Conservation (phyloP, 2,329 filamentous ascomycete genomes). For the Apiospora saccharicola region DNA sequence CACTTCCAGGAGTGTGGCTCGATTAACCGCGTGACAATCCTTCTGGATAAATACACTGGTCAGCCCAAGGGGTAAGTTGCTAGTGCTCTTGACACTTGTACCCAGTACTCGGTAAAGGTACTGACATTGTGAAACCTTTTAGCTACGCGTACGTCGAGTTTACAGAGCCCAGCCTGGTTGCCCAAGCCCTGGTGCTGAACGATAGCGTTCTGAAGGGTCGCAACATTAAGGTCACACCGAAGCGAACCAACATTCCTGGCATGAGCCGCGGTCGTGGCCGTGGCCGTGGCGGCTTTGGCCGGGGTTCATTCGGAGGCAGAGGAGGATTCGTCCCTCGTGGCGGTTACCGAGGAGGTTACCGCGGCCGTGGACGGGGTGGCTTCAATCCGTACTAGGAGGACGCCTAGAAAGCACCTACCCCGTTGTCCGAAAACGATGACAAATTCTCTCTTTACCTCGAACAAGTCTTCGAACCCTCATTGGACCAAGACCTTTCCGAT, state of each 20-base stretch:
- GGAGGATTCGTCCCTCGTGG: conserved; percentile 59
- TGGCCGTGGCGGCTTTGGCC: conserved; percentile 49
- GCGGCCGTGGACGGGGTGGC: conserved; percentile 64
- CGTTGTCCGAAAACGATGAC: conserved; percentile 11
- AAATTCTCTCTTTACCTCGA: not conserved
- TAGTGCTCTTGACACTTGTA: not conserved
- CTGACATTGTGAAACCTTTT: conserved; percentile 29
- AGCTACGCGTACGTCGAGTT: conserved; percentile 99
- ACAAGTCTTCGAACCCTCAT: not conserved
- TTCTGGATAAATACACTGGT: conserved; percentile 97
- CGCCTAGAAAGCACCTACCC: conserved; percentile 22
- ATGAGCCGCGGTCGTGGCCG: conserved; percentile 82
- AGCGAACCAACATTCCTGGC: conserved; percentile 95
- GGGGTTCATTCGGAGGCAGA: conserved; percentile 60
- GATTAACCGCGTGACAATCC: conserved; percentile 97
- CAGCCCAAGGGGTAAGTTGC: conserved; percentile 94
- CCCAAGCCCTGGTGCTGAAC: conserved; percentile 92
- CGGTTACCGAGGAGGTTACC: conserved; percentile 66
- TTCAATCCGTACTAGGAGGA: conserved; percentile 67
- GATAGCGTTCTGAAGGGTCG: conserved; percentile 95
- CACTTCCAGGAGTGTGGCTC: conserved; percentile 97
- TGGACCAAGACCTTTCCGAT: not conserved
- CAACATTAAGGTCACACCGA: conserved; percentile 93
- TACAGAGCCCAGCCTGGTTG: conserved; percentile 89
- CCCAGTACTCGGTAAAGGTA: not conserved